Conservation (phyloP, 208 protist genomes). For the Leishmania martiniquensis region DNA sequence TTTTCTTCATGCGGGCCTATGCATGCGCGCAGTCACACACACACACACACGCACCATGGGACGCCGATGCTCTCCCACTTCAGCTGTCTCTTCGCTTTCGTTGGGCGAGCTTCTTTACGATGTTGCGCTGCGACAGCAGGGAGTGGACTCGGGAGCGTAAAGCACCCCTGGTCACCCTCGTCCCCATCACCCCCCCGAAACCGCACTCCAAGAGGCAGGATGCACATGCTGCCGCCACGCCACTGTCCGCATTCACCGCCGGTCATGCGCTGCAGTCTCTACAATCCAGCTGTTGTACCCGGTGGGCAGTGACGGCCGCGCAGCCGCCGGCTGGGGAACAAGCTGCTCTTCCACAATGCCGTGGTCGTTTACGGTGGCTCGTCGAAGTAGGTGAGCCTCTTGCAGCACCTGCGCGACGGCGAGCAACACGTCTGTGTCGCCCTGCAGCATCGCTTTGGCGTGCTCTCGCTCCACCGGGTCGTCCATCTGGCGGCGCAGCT, state of each 20-base stretch:
- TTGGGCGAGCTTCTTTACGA: neutral
- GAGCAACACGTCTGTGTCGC: constrained; percentile 62
- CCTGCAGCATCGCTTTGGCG: constrained; percentile 60
- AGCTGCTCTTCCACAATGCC: constrained; percentile 49
- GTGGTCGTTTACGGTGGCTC: constrained; percentile 37
- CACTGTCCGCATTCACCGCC: constrained; percentile 4
- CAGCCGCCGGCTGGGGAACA: constrained; percentile 51
- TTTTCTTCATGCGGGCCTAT: too few species aligned
- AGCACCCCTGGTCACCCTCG: neutral
- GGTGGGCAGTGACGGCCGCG: constrained; percentile 47
- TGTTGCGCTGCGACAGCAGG: neutral
- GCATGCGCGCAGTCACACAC: neutral
- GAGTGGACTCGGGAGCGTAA: too few species aligned
- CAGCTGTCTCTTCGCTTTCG: neutral
- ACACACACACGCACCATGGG: neutral
- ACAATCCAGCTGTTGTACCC: constrained; percentile 70
- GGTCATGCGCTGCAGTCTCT: constrained; percentile 15
- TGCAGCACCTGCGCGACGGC: constrained; percentile 74
- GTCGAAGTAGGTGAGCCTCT: constrained; percentile 59
- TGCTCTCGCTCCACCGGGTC: constrained; percentile 53
- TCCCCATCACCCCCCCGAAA: neutral
- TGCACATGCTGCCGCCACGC: neutral
- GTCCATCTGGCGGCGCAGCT: constrained; percentile 64
- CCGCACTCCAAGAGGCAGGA: neutral
- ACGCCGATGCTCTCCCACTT: neutral